A percentile compares a stretch with the other conserved stretches of the same genome.
These are phyloP conservation scores for Colletotrichum endophyticum DNA, from an alignment of 2,329 filamentous ascomycete species.

Conservation along the genomic window DNA sequence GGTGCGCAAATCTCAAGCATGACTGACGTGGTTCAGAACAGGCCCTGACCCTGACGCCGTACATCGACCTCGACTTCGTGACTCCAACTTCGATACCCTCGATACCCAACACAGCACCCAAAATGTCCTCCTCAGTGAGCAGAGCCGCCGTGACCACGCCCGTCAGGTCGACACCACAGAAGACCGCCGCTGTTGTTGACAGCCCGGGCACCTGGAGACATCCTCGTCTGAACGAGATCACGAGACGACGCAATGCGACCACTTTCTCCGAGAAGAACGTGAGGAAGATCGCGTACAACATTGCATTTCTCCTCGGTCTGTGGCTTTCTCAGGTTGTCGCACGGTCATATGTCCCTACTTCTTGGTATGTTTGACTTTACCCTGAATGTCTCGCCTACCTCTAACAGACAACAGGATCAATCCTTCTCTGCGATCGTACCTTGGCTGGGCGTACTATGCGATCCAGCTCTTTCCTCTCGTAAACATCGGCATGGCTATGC, in stretches of 20 bases:
- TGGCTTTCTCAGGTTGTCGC: slow-evolving; percentile 39
- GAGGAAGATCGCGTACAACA: slow-evolving; percentile 72
- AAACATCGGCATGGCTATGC: slow-evolving; percentile 74
- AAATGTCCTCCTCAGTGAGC: slow-evolving; percentile 34
- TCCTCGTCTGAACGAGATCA: slow-evolving; percentile 86
- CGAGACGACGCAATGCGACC: slow-evolving; percentile 76
- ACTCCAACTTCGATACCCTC: not conserved
- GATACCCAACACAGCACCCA: not conserved
- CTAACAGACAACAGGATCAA: slow-evolving; percentile 6
- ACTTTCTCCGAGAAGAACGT: slow-evolving; percentile 82
- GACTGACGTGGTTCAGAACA: slow-evolving; percentile 3
- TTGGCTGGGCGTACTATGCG: slow-evolving; percentile 49
- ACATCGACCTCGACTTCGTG: not conserved
- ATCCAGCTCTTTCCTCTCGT: slow-evolving; percentile 64
- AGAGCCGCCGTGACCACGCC: slow-evolving; percentile 34
- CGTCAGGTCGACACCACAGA: slow-evolving; percentile 44
- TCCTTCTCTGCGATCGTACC: slow-evolving; percentile 30
- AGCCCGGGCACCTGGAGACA: slow-evolving; percentile 88
- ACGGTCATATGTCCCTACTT: slow-evolving; percentile 39
- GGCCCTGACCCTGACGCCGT: slow-evolving; percentile 11
- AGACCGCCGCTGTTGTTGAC: slow-evolving; percentile 40
- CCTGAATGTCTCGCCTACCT: not conserved
- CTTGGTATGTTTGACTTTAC: slow-evolving; percentile 38
- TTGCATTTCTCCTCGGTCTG: slow-evolving; percentile 47
- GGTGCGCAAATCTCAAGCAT: not conserved